A percentile compares a stretch with the other conserved stretches of the same genome.
phyloP scores from a whole-genome alignment of 2,329 filamentous ascomycete genomes.

The Coleophoma crateriformis region DNA sequence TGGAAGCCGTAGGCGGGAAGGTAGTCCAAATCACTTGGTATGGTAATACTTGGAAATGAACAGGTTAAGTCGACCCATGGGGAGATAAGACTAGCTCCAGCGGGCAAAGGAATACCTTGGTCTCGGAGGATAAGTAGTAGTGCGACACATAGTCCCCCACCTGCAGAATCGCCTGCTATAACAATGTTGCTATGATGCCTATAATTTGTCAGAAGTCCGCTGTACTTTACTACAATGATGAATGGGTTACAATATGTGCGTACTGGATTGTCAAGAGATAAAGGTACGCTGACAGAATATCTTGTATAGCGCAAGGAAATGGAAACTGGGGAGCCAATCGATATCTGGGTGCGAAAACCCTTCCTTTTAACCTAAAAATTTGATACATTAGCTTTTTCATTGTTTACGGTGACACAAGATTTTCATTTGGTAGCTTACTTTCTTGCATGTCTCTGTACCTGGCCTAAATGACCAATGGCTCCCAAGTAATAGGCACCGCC shows the following conservation, averaged over 20 bases:
- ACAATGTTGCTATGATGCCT: slow-evolving; percentile 69
- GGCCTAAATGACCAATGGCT: slow-evolving; percentile 81
- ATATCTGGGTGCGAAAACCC: slow-evolving; percentile 79
- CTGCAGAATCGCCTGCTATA: slow-evolving; percentile 83
- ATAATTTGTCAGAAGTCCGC: neutral
- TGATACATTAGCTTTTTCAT: neutral
- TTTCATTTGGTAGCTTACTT: slow-evolving; percentile 42
- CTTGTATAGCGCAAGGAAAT: slow-evolving; percentile 63
- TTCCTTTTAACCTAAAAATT: slow-evolving; percentile 54
- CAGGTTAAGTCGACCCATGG: slow-evolving; percentile 94
- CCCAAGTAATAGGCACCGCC: slow-evolving; percentile 91
- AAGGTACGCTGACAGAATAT: slow-evolving; percentile 55
- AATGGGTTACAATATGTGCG: neutral
- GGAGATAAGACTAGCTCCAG: slow-evolving; percentile 81
- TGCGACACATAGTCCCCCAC: slow-evolving; percentile 76
- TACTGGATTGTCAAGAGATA: slow-evolving; percentile 65
- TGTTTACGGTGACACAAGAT: no score
- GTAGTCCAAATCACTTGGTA: slow-evolving; percentile 70
- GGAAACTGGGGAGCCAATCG: slow-evolving; percentile 85
- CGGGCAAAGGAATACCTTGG: slow-evolving; percentile 69
- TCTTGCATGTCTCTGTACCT: slow-evolving; percentile 86
- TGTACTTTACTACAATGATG: no score
- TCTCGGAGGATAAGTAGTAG: slow-evolving; percentile 75
- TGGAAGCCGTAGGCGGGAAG: slow-evolving; percentile 81
- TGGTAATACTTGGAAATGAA: slow-evolving; percentile 79